Percentiles rank a stretch among this genome's conserved stretches.
phyloP scores from a whole-genome alignment of 2,329 filamentous ascomycete genomes.

The Arthrobotrys iridis region DNA sequence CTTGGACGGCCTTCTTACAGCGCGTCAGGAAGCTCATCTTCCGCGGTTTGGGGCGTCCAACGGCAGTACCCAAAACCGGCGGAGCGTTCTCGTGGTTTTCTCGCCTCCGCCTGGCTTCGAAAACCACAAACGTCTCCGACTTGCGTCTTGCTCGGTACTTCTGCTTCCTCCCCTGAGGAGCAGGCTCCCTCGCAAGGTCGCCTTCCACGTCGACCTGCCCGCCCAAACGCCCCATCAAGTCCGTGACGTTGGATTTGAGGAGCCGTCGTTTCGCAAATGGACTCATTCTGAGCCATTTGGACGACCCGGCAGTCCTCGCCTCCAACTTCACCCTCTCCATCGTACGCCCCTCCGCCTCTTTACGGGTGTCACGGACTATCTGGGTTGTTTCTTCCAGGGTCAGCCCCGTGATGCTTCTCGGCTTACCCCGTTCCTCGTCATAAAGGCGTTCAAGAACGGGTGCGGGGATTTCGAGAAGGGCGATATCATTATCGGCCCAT shows the following conservation, averaged over 20 bases:
- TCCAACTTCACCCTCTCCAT: background rate
- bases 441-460: background rate
- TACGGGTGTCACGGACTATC: constrained; percentile 11
- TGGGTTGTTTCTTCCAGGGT: background rate
- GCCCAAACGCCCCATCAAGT: background rate
- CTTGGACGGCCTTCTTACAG: constrained; percentile 2
- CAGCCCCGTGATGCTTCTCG: background rate
- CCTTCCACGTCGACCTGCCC: background rate
- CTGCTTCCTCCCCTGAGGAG: background rate
- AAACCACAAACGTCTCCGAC: constrained; percentile 12
- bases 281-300: constrained; percentile 13
- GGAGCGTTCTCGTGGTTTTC: constrained; percentile 2
- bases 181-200: background rate
- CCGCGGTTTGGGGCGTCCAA: background rate
- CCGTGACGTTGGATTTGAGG: constrained; percentile 2
- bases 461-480: background rate
- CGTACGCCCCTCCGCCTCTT: background rate
- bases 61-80: background rate
- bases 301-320: background rate
- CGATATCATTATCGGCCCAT: background rate
- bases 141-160: background rate
- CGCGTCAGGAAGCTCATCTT: background rate
- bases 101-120: background rate
- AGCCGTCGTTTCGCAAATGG: background rate
- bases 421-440: background rate